Conservation (phyloP, 306 rosid species). For the Datisca glomerata region DNA sequence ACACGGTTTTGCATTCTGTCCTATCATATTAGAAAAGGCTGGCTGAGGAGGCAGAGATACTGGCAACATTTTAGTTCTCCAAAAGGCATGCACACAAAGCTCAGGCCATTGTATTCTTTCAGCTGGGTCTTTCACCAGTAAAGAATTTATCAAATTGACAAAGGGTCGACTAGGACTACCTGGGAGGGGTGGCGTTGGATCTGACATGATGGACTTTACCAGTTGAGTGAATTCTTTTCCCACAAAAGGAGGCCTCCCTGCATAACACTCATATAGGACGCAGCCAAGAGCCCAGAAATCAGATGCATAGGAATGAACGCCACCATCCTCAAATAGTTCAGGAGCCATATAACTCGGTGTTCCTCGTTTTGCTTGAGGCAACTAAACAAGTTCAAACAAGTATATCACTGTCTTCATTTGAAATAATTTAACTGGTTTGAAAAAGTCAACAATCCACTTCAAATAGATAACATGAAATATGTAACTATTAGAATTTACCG, state of each 20-base stretch:
- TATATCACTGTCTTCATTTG: conserved; percentile 18
- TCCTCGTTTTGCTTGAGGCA: conserved; percentile 92
- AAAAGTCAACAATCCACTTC: conserved; percentile 5
- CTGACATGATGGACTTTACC: conserved; percentile 84
- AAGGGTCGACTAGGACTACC: conserved; percentile 90
- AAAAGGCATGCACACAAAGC: conserved; percentile 85
- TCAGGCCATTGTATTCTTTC: conserved; percentile 91
- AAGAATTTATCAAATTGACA: conserved; percentile 72
- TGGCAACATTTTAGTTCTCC: conserved; percentile 54
- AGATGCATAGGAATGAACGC: conserved; percentile 87
- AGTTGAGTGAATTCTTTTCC: conserved; percentile 91
- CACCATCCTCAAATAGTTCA: conserved; percentile 91
- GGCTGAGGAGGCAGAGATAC: conserved; percentile 79
- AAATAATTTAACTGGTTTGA: neutral
- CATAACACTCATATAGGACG: conserved; percentile 82
- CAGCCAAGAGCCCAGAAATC: conserved; percentile 99
- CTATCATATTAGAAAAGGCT: conserved; percentile 78
- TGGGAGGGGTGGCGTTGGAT: conserved; percentile 78
- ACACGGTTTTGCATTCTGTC: conserved; percentile 49
- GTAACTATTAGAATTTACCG: conserved; percentile 66
- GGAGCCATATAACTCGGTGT: conserved; percentile 99
- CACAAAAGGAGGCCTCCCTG: conserved; percentile 88
- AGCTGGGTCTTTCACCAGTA: conserved; percentile 87
- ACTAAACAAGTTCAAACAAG: conserved; percentile 32
- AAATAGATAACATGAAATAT: neutral